Percentiles rank a stretch among this genome's conserved stretches.
These are phyloP conservation scores for Podaxis mareebaensis DNA, from an alignment of 768 basidiomycete species.

Conservation along the genomic window DNA sequence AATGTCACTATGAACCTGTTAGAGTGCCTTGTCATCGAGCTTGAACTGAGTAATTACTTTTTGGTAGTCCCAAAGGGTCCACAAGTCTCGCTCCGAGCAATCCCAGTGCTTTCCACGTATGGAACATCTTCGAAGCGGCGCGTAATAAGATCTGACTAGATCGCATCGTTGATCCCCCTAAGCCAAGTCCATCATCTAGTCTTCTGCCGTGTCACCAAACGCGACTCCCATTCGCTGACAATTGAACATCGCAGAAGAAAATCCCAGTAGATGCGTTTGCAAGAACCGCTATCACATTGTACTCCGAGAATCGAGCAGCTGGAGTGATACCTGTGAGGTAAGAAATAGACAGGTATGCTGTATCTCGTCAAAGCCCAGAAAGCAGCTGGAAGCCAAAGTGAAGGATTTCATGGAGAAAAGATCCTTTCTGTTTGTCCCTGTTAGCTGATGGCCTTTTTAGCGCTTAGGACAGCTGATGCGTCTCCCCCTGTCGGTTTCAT, in stretches of 20 bases:
- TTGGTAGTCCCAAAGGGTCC: not conserved
- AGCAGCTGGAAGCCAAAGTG: not conserved
- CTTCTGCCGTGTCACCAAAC: constrained; percentile 10
- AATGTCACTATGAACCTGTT: constrained; percentile 10
- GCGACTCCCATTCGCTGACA: not conserved
- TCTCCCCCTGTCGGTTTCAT: not conserved
- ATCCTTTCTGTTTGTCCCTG: not conserved
- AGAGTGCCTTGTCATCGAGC: constrained; percentile 10
- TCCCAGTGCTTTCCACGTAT: not conserved
- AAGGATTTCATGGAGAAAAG: not conserved
- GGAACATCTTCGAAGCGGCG: not conserved
- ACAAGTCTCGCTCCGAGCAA: constrained; percentile 2
- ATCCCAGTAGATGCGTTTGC: not conserved
- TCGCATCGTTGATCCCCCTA: constrained; percentile 8
- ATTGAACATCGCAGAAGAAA: not conserved
- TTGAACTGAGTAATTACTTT: not conserved
- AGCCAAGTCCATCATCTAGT: not conserved
- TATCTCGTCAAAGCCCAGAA: not conserved
- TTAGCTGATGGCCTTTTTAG: not conserved
- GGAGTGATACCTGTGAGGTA: not conserved
- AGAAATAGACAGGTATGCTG: not conserved
- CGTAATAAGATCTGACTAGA: not conserved
- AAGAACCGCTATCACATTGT: not conserved
- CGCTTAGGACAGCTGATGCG: constrained; percentile 4
- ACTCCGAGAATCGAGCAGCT: not conserved